phyloP scores from a whole-genome alignment of 164 flowering plant species.

The Cinnamomum micranthum region DNA sequence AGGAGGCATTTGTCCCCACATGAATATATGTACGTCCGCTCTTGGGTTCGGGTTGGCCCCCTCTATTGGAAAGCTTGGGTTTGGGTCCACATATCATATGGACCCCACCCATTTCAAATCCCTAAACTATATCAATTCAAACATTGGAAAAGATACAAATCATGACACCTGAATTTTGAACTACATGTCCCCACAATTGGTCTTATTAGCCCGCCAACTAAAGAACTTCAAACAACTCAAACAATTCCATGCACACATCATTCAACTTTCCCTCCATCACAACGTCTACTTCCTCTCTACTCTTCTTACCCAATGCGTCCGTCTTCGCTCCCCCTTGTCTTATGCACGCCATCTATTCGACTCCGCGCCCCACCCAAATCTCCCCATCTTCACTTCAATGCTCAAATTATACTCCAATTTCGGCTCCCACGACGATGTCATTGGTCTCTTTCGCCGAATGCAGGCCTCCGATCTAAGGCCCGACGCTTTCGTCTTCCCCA shows the following conservation, averaged over 20 bases:
- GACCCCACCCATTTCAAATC: too few species aligned
- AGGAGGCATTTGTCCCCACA: too few species aligned
- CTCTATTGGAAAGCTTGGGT: too few species aligned
- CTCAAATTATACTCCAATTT: constrained; percentile 30
- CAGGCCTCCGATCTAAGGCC: constrained; percentile 14
- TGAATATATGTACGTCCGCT: too few species aligned
- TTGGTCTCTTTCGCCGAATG: constrained; percentile 32
- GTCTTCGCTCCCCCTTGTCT: constrained; percentile 37
- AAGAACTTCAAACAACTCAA: constrained; percentile 30
- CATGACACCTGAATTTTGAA: too few species aligned
- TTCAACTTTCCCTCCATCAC: constrained; percentile 34
- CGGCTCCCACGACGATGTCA: constrained; percentile 24
- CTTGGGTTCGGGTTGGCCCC: too few species aligned
- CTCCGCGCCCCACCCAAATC: constrained; percentile 23
- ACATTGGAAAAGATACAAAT: too few species aligned
- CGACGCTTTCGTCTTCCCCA: constrained; percentile 29
- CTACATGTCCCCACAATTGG: constrained; percentile 13
- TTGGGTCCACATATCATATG: too few species aligned
- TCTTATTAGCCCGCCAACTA: constrained; percentile 13
- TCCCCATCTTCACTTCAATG: constrained; percentile 30
- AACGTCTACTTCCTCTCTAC: constrained; percentile 39
- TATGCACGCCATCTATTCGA: constrained; percentile 34
- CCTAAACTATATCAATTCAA: too few species aligned
- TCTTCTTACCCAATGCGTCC: constrained; percentile 43
- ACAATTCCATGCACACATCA: constrained; percentile 53